Percentiles rank a stretch among this genome's conserved stretches.
These are phyloP conservation scores for Prosopis cineraria DNA, from an alignment of 306 rosid species.

Conservation along the genomic window DNA sequence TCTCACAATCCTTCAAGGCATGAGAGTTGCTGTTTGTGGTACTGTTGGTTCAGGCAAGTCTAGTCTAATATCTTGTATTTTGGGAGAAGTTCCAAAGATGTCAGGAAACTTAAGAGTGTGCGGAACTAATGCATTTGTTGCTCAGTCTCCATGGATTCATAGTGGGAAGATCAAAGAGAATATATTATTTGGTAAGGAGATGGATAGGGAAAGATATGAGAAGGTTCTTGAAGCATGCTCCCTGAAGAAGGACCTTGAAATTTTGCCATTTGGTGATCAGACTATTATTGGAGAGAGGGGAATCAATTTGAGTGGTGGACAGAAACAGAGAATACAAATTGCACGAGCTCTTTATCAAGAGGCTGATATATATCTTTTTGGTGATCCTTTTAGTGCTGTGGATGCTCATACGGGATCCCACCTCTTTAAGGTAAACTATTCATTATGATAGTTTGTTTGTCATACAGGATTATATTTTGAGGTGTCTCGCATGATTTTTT, in stretches of 20 bases:
- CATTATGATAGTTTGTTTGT: neutral
- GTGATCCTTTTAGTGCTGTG: slow-evolving; percentile 74
- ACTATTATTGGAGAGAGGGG: slow-evolving; percentile 91
- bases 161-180: slow-evolving; percentile 84
- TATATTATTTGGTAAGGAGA: slow-evolving; percentile 69
- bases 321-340: slow-evolving; percentile 68
- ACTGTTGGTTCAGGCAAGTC: slow-evolving; percentile 75
- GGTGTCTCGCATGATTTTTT: neutral
- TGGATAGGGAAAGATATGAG: slow-evolving; percentile 77
- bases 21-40: slow-evolving; percentile 59
- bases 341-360: slow-evolving; percentile 65
- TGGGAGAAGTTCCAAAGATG: slow-evolving; percentile 85
- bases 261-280: slow-evolving; percentile 81
- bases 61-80: slow-evolving; percentile 70
- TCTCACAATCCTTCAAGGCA: slow-evolving; percentile 39
- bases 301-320: slow-evolving; percentile 80
- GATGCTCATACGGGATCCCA: slow-evolving; percentile 78
- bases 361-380: slow-evolving; percentile 66
- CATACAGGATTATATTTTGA: slow-evolving; percentile 80
- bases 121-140: slow-evolving; percentile 83
- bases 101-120: slow-evolving; percentile 72
- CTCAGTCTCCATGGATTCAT: slow-evolving; percentile 96
- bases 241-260: slow-evolving; percentile 75
- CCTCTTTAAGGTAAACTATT: slow-evolving; percentile 62
- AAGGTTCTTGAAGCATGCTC: slow-evolving; percentile 85